Evolutionary conservation across 2,329 filamentous ascomycete genomes (phyloP).

Genomic region (Colletotrichum destructivum): DNA sequence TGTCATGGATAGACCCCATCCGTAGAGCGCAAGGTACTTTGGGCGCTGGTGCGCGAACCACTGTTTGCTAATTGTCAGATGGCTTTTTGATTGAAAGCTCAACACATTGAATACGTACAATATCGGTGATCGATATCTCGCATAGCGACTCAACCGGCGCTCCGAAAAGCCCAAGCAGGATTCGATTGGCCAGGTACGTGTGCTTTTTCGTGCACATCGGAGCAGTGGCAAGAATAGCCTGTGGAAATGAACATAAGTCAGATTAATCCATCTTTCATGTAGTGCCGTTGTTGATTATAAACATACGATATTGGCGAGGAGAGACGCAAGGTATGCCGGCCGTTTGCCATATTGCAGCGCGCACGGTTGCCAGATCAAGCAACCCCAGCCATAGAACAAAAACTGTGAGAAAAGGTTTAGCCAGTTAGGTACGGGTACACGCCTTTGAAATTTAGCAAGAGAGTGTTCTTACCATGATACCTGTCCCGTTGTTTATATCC

Average conservation of each 20-base stretch:
- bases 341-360: conserved; percentile 62
- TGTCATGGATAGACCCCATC: conserved; percentile 55
- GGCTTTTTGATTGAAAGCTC: neutral
- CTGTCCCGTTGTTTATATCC: conserved; percentile 57
- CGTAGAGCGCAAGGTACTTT: conserved; percentile 60
- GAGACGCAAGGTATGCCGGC: conserved; percentile 55
- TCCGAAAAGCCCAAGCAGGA: conserved; percentile 60
- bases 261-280: no score
- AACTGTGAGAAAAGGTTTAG: conserved; percentile 44
- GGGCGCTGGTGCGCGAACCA: conserved; percentile 60
- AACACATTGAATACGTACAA: conserved; percentile 46
- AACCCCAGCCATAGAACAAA: conserved; percentile 61
- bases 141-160: conserved; percentile 63
- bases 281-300: neutral
- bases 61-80: conserved; percentile 14
- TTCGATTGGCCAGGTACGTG: conserved; percentile 58
- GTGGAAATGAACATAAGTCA: neutral
- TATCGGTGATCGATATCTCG: conserved; percentile 60
- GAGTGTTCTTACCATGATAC: conserved; percentile 50
- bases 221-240: conserved; percentile 48
- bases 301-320: conserved; percentile 50
- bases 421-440: no score
- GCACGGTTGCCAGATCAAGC: conserved; percentile 64
- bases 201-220: conserved; percentile 47
- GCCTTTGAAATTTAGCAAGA: no score